These are phyloP conservation scores for Saraca asoca DNA, from an alignment of 331 rosid genomes.

Conservation along the genomic window DNA sequence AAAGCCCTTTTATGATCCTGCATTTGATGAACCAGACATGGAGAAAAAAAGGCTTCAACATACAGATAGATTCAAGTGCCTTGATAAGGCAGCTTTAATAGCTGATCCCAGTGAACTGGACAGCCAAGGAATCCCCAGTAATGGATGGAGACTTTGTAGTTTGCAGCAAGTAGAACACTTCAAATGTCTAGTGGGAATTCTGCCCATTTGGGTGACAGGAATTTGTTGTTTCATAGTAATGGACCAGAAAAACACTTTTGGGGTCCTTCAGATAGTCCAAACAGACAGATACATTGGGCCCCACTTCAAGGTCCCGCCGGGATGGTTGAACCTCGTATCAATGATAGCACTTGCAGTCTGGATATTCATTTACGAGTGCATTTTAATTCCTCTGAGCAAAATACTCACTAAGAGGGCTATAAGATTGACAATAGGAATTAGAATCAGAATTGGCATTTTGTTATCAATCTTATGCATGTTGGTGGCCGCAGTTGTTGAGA, in stretches of 20 bases:
- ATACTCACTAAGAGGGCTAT: constrained; percentile 28
- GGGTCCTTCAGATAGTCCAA: constrained; percentile 69
- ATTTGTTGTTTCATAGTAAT: constrained; percentile 56
- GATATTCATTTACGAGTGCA: constrained; percentile 61
- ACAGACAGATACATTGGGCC: constrained; percentile 55
- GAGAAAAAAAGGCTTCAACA: constrained; percentile 32
- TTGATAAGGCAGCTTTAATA: constrained; percentile 71
- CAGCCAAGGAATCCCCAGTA: constrained; percentile 44
- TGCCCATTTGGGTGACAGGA: constrained; percentile 74
- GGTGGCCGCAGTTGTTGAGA: constrained; percentile 63
- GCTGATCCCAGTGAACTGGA: constrained; percentile 50
- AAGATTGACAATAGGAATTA: constrained; percentile 47
- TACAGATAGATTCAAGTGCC: constrained; percentile 56
- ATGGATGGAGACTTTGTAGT: constrained; percentile 70
- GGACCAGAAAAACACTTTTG: constrained; percentile 73
- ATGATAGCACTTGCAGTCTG: constrained; percentile 69
- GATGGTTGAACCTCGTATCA: constrained; percentile 60
- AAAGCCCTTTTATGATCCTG: constrained; percentile 47
- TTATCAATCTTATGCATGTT: constrained; percentile 68
- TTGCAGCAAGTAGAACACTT: constrained; percentile 73
- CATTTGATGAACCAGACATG: neutral
- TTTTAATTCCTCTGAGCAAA: constrained; percentile 45
- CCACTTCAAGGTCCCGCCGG: constrained; percentile 69
- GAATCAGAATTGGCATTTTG: constrained; percentile 61
- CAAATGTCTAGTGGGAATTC: constrained; percentile 63